A percentile compares a stretch with the other conserved stretches of the same genome.
Evolutionary conservation across 805 yeast genomes (phyloP).

Genomic region (Brettanomyces custersianus): DNA sequence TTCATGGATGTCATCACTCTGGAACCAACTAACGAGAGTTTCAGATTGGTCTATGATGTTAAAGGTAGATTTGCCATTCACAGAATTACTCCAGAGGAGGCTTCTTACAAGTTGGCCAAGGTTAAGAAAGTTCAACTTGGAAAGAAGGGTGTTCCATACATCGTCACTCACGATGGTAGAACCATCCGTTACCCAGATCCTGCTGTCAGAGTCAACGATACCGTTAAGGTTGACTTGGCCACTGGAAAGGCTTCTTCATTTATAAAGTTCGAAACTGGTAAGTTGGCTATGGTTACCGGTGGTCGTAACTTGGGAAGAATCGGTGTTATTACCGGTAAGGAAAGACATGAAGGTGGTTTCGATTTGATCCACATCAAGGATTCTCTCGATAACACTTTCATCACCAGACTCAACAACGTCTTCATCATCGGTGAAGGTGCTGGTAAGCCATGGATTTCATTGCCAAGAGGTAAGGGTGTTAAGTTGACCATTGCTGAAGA

Average conservation of each 20-base stretch:
- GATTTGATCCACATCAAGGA: conserved; percentile 96
- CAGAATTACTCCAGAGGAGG: conserved; percentile 99
- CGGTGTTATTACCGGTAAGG: conserved; percentile 93
- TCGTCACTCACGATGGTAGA: conserved; percentile 99
- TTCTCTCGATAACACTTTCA: conserved; percentile 88
- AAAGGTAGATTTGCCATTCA: conserved; percentile 99
- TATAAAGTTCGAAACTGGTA: conserved; percentile 90
- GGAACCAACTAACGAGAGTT: conserved; percentile 98
- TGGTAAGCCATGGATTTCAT: conserved; percentile 85
- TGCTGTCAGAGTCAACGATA: conserved; percentile 90
- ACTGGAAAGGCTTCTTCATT: conserved; percentile 88
- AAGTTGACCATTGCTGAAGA: conserved; percentile 93
- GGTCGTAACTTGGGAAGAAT: conserved; percentile 98
- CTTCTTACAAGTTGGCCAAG: conserved; percentile 95
- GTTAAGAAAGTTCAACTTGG: conserved; percentile 98
- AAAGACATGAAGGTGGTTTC: conserved; percentile 97
- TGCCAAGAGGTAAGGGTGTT: conserved; percentile 99
- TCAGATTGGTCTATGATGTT: conserved; percentile 96
- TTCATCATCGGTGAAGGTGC: conserved; percentile 88
- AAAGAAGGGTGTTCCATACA: conserved; percentile 97
- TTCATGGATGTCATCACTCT: conserved; percentile 98
- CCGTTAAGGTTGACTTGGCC: conserved; percentile 94
- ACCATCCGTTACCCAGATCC: conserved; percentile 99
- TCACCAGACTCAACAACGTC: conserved; percentile 89
- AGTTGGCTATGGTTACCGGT: conserved; percentile 88